phyloP scores from a whole-genome alignment of 495 filamentous ascomycete species.

The Penicillium psychrofluorescens region DNA sequence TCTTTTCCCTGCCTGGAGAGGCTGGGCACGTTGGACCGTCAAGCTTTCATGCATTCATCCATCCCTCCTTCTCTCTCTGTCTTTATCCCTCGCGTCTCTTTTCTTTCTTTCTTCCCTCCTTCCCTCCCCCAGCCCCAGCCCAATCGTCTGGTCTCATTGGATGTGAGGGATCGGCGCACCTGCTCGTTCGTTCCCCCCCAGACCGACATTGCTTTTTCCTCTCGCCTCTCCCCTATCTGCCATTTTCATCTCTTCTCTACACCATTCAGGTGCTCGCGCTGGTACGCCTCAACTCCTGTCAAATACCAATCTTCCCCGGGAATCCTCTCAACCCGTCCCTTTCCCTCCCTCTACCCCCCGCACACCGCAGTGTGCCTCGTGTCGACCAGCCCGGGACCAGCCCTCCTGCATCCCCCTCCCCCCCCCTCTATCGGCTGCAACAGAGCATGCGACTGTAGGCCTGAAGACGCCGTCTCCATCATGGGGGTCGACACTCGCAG shows the following conservation, averaged over 20 bases:
- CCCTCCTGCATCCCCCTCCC: constrained; percentile 13
- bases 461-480: constrained; percentile 28
- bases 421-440: constrained; percentile 1
- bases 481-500: constrained; percentile 69
- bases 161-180: too few relatives aligned
- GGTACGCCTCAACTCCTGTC: constrained; percentile 18
- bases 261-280: constrained; percentile 18
- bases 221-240: too few relatives aligned
- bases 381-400: constrained; percentile 10
- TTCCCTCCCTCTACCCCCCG: constrained; percentile 10
- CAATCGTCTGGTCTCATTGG: too few relatives aligned
- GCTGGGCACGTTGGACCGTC: background rate
- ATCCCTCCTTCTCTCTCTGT: background rate
- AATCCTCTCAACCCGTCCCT: background rate
- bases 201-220: too few relatives aligned
- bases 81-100: constrained; percentile 1
- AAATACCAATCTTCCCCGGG: background rate
- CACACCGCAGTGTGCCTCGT: constrained; percentile 5
- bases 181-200: too few relatives aligned
- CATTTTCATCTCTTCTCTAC: constrained; percentile 7
- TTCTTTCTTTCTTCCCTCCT: background rate
- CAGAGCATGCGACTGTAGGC: constrained; percentile 31
- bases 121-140: too few relatives aligned
- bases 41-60: constrained; percentile 1
- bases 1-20: background rate